Percentiles rank a stretch among this genome's conserved stretches.
Evolutionary conservation across 495 filamentous ascomycete genomes (phyloP).

Genomic region (Letharia columbiana): DNA sequence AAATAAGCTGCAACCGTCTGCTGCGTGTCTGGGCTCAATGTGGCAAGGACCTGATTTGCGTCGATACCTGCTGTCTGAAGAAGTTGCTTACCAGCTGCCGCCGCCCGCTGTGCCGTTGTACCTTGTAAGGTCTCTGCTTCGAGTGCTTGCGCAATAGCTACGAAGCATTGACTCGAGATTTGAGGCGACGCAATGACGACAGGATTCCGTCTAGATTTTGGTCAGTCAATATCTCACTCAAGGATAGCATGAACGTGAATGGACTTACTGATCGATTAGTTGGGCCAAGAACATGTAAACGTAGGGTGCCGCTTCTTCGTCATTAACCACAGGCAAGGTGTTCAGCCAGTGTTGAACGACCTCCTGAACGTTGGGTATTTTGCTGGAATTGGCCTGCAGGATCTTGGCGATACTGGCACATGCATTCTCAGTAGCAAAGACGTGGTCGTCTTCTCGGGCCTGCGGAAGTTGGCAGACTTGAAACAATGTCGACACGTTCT

Average conservation of each 20-base stretch:
- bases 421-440: slow-evolving; percentile 96
- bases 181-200: slow-evolving; percentile 54
- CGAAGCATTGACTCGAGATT: slow-evolving; percentile 65
- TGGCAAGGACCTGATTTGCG: slow-evolving; percentile 57
- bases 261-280: slow-evolving; percentile 84
- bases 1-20: slow-evolving; percentile 66
- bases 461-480: slow-evolving; percentile 68
- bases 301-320: slow-evolving; percentile 96
- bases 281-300: slow-evolving; percentile 87
- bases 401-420: slow-evolving; percentile 96
- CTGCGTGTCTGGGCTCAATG: slow-evolving; percentile 67
- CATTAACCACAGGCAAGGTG: slow-evolving; percentile 83
- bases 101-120: slow-evolving; percentile 62
- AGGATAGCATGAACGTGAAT: not conserved
- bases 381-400: slow-evolving; percentile 72
- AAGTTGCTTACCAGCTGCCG: slow-evolving; percentile 63
- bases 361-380: slow-evolving; percentile 62
- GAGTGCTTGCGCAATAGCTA: slow-evolving; percentile 74
- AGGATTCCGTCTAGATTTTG: slow-evolving; percentile 65
- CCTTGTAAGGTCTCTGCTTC: slow-evolving; percentile 87
- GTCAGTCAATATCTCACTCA: not conserved
- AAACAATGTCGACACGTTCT: slow-evolving; percentile 73
- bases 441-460: slow-evolving; percentile 82
- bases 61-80: slow-evolving; percentile 61
- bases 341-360: slow-evolving; percentile 75